Base-by-base conservation (phyloP, 768 basidiomycete genomes). In the Leccinum imitatum region DNA sequence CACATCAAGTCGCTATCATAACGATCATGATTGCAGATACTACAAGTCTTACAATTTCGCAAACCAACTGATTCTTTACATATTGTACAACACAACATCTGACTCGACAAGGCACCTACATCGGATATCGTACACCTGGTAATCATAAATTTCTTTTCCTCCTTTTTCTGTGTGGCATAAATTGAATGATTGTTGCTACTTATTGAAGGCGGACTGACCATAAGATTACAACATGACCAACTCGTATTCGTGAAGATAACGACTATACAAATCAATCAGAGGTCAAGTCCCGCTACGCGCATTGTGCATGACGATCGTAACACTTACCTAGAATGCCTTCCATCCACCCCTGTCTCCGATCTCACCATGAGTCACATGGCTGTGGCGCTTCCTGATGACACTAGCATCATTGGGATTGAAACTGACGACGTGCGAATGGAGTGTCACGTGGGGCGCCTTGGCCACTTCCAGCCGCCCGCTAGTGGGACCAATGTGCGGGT, bases 371-470 rank as follows among this genome's bases (percentile, higher is more conserved):
- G 6, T 6, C 35, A 14, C 19, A 1, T 25, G 9, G 2, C 31
- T 2, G 5, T 11, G 23, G 19, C 57, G 41, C 44, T 31, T 52
- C 27, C 54, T 23, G 6, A 48, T 50, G 15, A 23, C 35, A 10
- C 11, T 1, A 1, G 41, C n/a, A 17, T 65, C 59, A 0, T 3
- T 1, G 9, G 17, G 23, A 1, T 56, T 50, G 21, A 65, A 30
- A 17, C 33, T 41, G 30, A 64, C 10, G 2, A 50, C 10, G 10
- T 60, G 57, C 33, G 66, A 67, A 17, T 65, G 58, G n/a, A 67
- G 66, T 9, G 57, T 33, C 33, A 67, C 44, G 15, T 54, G 17
- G 14, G 66, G 66, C 9, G 25, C 7, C 51, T 60, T 68, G 21
- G 14, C 19, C 21, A 10, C 50, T 4, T 67, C 59, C 44, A 68